Conservation (phyloP, 1,284 basidiomycete species). For the Puccinia coronata region DNA sequence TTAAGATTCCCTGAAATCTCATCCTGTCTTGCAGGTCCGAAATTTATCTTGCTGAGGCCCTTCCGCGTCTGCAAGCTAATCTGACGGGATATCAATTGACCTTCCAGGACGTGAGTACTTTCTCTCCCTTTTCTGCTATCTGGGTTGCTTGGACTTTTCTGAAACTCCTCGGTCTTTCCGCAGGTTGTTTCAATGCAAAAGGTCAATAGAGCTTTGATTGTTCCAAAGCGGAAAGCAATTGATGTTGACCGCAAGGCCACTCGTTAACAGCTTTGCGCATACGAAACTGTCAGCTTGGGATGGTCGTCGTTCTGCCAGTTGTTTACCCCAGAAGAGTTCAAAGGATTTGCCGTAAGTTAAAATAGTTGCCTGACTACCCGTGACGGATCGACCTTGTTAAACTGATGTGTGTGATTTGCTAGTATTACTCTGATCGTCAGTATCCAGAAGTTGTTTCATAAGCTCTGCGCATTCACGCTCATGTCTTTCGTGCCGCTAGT, state of each 20-base stretch:
- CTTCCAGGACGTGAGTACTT: slow-evolving; percentile 67
- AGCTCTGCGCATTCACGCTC: background rate
- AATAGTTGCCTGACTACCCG: slow-evolving; percentile 54
- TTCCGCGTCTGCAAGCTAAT: slow-evolving; percentile 66
- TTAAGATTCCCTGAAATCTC: background rate
- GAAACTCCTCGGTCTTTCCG: background rate
- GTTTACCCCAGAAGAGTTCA: slow-evolving; percentile 71
- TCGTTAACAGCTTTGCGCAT: slow-evolving; percentile 52
- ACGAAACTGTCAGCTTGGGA: slow-evolving; percentile 61
- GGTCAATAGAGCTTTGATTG: slow-evolving; percentile 59
- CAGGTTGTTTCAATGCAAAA: slow-evolving; percentile 55
- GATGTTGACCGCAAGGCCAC: background rate
- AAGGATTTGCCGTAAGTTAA: slow-evolving; percentile 65
- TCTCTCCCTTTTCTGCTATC: slow-evolving; percentile 51
- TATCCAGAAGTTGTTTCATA: background rate
- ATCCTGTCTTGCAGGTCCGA: slow-evolving; percentile 4
- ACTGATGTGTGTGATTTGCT: background rate
- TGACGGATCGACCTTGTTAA: background rate
- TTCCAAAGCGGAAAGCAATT: background rate
- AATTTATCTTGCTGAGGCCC: slow-evolving; percentile 71
- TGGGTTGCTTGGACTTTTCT: slow-evolving; percentile 56
- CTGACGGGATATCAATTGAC: slow-evolving; percentile 69
- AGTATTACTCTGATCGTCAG: slow-evolving; percentile 58
- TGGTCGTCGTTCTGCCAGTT: slow-evolving; percentile 63
- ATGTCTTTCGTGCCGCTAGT: slow-evolving; percentile 4